Percentiles rank a stretch among this genome's conserved stretches.
Evolutionary conservation across 768 basidiomycete genomes (phyloP).

Genomic region (Butyriboletus loyo): DNA sequence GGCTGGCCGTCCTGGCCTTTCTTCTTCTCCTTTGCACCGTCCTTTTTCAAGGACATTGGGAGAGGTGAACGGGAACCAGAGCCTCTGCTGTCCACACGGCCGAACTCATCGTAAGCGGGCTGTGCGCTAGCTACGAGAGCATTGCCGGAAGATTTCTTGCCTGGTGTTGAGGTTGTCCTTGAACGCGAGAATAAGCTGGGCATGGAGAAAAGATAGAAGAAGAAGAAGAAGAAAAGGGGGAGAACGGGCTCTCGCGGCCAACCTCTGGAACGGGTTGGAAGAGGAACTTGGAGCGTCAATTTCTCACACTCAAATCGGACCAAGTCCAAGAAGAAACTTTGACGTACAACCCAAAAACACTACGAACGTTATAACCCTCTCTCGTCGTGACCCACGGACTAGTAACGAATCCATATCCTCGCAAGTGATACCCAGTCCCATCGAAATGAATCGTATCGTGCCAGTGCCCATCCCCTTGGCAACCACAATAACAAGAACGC

Average conservation of each 20-base stretch:
- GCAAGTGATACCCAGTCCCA: not conserved
- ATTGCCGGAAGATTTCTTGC: slow-evolving; percentile 35
- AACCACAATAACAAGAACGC: no score
- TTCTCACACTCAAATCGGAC: slow-evolving; percentile 26
- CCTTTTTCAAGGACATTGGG: slow-evolving; percentile 41
- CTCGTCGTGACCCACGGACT: not conserved
- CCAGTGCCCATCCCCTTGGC: not conserved
- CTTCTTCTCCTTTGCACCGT: slow-evolving; percentile 45
- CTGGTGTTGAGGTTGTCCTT: slow-evolving; percentile 57
- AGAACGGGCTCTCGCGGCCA: slow-evolving; percentile 8
- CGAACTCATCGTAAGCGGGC: slow-evolving; percentile 59
- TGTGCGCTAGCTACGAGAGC: slow-evolving; percentile 10
- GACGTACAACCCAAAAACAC: not conserved
- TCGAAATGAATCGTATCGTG: not conserved
- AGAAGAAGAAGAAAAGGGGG: not conserved
- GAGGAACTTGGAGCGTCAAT: slow-evolving; percentile 6
- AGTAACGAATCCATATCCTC: no score
- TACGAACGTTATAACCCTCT: not conserved
- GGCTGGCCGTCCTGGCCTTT: slow-evolving; percentile 34
- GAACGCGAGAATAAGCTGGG: slow-evolving; percentile 72
- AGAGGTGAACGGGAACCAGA: slow-evolving; percentile 31
- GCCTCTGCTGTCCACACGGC: slow-evolving; percentile 49
- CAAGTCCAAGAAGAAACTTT: not conserved
- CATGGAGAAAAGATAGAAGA: slow-evolving; percentile 43
- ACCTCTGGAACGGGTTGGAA: slow-evolving; percentile 16